Evolutionary conservation across 2,329 filamentous ascomycete genomes (phyloP).

Genomic region (Alternaria tenuissima): DNA sequence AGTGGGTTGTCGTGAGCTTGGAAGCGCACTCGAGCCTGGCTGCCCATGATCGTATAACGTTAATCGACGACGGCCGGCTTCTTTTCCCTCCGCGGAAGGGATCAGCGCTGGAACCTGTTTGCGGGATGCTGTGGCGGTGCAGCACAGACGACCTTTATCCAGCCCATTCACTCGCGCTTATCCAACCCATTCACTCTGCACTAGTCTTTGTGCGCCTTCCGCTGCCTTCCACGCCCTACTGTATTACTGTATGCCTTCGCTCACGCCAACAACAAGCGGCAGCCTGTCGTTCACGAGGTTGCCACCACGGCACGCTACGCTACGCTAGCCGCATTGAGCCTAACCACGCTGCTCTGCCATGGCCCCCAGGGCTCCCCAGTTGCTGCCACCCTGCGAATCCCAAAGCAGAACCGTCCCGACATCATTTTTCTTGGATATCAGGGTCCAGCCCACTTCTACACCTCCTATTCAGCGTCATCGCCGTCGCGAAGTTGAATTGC

Average conservation of each 20-base stretch:
- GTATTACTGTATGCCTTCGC: too few relatives aligned
- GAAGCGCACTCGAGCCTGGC: slow-evolving; percentile 41
- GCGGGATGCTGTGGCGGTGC: slow-evolving; percentile 22
- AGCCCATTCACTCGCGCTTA: background rate
- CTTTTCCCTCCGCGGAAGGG: slow-evolving; percentile 13
- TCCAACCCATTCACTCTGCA: background rate
- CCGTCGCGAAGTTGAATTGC: background rate
- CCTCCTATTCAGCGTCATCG: background rate
- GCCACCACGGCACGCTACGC: background rate
- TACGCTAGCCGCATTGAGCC: background rate
- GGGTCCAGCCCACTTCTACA: slow-evolving; percentile 1
- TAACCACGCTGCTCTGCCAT: background rate
- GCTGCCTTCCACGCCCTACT: background rate
- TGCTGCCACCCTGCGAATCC: background rate
- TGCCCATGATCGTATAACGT: slow-evolving; percentile 33
- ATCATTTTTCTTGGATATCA: background rate
- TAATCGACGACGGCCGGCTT: slow-evolving; percentile 7
- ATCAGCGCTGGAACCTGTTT: slow-evolving; percentile 19
- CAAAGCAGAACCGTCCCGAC: background rate
- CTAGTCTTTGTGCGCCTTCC: background rate
- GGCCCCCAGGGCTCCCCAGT: background rate
- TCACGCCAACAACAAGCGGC: background rate
- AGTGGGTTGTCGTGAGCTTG: slow-evolving; percentile 17
- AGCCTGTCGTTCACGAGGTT: background rate
- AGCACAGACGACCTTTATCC: background rate